Evolutionary conservation across 2,329 filamentous ascomycete genomes (phyloP).

Genomic region (Ceratocystis papillata): DNA sequence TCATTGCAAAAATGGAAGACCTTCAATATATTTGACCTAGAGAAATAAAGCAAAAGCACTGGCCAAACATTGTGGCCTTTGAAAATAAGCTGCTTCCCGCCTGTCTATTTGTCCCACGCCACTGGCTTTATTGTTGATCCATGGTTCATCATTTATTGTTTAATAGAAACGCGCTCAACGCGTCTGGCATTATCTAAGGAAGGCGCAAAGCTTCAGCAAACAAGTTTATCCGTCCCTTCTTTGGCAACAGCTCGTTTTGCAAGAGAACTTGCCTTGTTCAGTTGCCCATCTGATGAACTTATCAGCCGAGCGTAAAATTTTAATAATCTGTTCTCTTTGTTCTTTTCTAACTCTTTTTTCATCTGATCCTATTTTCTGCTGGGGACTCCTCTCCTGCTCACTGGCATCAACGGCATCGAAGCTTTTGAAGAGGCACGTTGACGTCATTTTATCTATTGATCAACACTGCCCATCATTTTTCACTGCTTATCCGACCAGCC

Average conservation of each 20-base stretch:
- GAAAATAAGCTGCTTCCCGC: not conserved
- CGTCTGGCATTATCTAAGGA: slow-evolving; percentile 12
- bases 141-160: slow-evolving; percentile 6
- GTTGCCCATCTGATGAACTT: not conserved
- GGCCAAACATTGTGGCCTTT: not conserved
- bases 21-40: not conserved
- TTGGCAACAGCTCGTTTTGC: not conserved
- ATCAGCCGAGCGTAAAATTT: not conserved
- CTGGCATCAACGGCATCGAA: not conserved
- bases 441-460: slow-evolving; percentile 6
- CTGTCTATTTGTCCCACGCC: not conserved
- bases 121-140: slow-evolving; percentile 7
- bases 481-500: not conserved
- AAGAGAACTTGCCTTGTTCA: slow-evolving; percentile 3
- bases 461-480: not conserved
- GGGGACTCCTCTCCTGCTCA: not conserved
- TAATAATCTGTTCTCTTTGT: not conserved
- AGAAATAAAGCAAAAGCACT: not conserved
- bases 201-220: slow-evolving; percentile 7
- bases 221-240: not conserved
- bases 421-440: not conserved
- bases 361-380: not conserved
- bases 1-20: not conserved
- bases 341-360: not conserved
- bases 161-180: slow-evolving; percentile 18